Evolutionary conservation across 371 early-diverging fungal genomes (phyloP), one percentile per base, ranked within the genome.

Genomic region (Aphelidium insulamus): DNA sequence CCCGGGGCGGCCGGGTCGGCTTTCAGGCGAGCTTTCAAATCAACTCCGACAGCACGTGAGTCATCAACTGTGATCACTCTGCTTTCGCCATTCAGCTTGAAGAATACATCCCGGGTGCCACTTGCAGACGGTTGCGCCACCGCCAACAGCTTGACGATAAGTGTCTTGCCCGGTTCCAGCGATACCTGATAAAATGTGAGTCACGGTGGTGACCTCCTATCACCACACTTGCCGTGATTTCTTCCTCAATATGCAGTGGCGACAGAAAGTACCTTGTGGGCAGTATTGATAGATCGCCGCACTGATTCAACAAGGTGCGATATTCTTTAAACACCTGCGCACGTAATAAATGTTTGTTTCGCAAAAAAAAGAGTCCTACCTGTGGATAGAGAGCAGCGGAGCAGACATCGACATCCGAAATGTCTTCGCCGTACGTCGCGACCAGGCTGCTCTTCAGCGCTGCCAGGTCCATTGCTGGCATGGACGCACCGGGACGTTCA

Each of bases 271-370:
- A 79, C 25, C 72, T 76, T 2, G 92, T 91, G 14, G 88, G 90
- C 33, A 91, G 56, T 5, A 69, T 59, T 6, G 77, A 73, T 18
- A 91, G 48, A 44, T 85, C 80, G 43, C 90, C 87, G 43, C 63
- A 86, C 40, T 68, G 59, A 32, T 66, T 66, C 21, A 70, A 53
- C 33, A 52, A 57, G 14, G 65, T 57, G 39, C 63, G 62, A 65
- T 70, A 87, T 37, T 85, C 87, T n/a, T 73, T 77, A 63, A 86
- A 86, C 19, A 83, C 84, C n/a, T n/a, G n/a, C n/a, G n/a, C n/a
- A n/a, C n/a, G n/a, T n/a, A n/a, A n/a, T n/a, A n/a, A n/a, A n/a
- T n/a, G n/a, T n/a, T n/a, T n/a, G n/a, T n/a, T n/a, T n/a, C n/a
- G n/a, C n/a, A n/a, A n/a, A n/a, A n/a, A n/a, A n/a, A n/a, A n/a